Evolutionary conservation across 371 early-diverging fungal genomes (phyloP).

Genomic region (Mortierella sp.): DNA sequence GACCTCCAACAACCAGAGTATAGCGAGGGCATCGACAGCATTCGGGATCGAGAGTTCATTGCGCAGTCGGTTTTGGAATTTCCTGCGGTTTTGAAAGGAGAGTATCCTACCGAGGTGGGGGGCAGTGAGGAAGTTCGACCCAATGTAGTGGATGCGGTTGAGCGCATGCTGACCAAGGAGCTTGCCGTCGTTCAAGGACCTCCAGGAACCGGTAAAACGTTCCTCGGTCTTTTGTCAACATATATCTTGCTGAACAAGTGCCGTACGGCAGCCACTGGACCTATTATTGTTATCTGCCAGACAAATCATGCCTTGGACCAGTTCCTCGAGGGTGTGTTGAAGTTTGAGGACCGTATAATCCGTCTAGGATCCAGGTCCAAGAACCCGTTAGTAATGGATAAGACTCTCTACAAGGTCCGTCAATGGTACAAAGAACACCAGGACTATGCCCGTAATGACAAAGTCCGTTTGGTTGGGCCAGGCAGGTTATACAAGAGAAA

Average conservation of each 20-base stretch:
- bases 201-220: conserved; percentile 81
- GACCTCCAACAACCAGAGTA: conserved; percentile 45
- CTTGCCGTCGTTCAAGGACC: conserved; percentile 74
- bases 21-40: conserved; percentile 1
- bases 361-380: conserved; percentile 73
- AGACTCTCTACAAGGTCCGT: conserved; percentile 60
- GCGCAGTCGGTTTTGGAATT: conserved; percentile 7
- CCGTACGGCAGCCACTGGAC: conserved; percentile 45
- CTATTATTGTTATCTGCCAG: conserved; percentile 74
- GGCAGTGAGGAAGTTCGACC: conserved; percentile 12
- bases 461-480: neutral
- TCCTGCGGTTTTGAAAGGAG: conserved; percentile 19
- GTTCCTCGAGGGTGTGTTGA: conserved; percentile 68
- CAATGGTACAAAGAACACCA: conserved; percentile 41
- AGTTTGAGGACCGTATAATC: conserved; percentile 60
- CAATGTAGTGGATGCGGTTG: conserved; percentile 64
- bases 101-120: neutral
- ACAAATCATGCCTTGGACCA: conserved; percentile 85
- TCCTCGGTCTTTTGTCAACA: conserved; percentile 72
- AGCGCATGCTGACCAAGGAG: conserved; percentile 62
- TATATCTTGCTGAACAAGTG: conserved; percentile 62
- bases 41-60: conserved; percentile 17
- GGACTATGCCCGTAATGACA: conserved; percentile 40
- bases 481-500: conserved; percentile 50
- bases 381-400: conserved; percentile 56